Evolutionary conservation across 169 alveolate genomes (phyloP), one percentile per base, ranked within the genome.

Genomic region (Cytauxzoon felis): DNA sequence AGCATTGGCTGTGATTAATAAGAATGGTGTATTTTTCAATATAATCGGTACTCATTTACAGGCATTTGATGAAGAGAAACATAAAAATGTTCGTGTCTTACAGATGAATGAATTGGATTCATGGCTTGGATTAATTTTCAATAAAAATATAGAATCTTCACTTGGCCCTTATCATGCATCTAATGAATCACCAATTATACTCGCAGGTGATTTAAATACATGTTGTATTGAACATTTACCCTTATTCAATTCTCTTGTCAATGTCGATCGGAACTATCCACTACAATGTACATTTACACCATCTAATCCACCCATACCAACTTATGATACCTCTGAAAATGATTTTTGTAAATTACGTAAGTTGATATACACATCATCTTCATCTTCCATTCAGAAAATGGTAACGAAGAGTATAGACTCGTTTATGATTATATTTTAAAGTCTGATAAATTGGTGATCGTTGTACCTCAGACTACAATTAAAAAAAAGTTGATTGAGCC

Each of bases 31-130:
- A 56, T 49, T 49, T 11, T 48, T 76, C 43, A 85, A 88, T 59
- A 75, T 88, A 18, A 72, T 90, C 27, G 93, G 93, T 16, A 88
- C 93, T 29, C 95, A 90, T 56, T 49, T 88, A 62, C 95, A 90
- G 62, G 76, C 95, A 8, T 85, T 82, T 9, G 81, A 68, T 18
- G 69, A 41, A 8, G 62, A 59, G 9, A 38, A 24, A 1, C 57
- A 75, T 30, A 81, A 81, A 47, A 54, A 61, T 9, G 54, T 72
- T 9, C 81, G 95, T 42, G 48, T 53, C 47, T 59, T 59, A 24
- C 95, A 90, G 38, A 30, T 72, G 21, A 47, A 47, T 16, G 92
- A 90, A 45, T 58, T 90, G 58, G 66, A 78, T 21, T 68, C 66
- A 7, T 90, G 95, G 95, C 63, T 88, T 11, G 75, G 79, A 34